These are phyloP conservation scores for Isabelozyma rhagii DNA, from an alignment of 805 yeast species.

Conservation along the genomic window DNA sequence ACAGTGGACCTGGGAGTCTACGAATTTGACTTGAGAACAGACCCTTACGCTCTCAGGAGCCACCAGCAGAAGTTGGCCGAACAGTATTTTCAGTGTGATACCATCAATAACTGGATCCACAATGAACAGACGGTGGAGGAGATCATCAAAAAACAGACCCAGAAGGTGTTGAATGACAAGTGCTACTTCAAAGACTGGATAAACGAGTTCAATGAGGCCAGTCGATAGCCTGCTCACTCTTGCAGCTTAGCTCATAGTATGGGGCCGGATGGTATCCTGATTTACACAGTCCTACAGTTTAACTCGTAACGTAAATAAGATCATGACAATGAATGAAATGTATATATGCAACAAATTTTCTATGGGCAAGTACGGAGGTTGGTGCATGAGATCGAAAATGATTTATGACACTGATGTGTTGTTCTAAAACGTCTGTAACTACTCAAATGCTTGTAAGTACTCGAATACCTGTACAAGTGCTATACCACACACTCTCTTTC, in stretches of 20 bases:
- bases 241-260: no score
- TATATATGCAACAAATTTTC: neutral
- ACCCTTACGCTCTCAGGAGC: conserved; percentile 36
- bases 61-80: conserved; percentile 17
- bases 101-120: conserved; percentile 33
- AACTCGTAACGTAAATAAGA: neutral
- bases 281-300: no score
- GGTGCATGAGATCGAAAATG: no score
- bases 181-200: conserved; percentile 39
- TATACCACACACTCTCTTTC: neutral
- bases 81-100: conserved; percentile 22
- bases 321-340: neutral
- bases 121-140: conserved; percentile 33
- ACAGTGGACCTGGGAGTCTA: conserved; percentile 4
- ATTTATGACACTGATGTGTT: no score
- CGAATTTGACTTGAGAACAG: conserved; percentile 28
- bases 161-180: conserved; percentile 29
- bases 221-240: neutral
- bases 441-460: neutral
- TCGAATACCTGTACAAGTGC: no score
- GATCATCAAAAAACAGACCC: conserved; percentile 32
- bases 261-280: no score
- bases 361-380: no score
- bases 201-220: conserved; percentile 14
- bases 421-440: neutral